phyloP scores from a whole-genome alignment of 2,329 filamentous ascomycete genomes.

The Hymenoscyphus albidus region DNA sequence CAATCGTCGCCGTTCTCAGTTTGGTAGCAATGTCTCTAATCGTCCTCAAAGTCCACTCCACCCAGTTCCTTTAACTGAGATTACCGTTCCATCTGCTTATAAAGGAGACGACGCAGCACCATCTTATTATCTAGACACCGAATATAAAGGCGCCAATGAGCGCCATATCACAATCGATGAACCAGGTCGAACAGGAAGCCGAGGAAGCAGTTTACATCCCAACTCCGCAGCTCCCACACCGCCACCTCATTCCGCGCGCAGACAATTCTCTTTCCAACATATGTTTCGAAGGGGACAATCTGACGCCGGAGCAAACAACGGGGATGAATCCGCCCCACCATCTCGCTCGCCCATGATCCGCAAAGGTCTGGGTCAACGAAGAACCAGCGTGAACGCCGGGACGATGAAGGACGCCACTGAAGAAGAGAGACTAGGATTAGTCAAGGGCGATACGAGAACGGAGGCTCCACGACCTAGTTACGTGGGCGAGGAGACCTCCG shows the following conservation, averaged over 20 bases:
- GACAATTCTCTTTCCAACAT: conserved; percentile 91
- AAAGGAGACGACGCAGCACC: conserved; percentile 38
- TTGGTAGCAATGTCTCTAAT: conserved; percentile 31
- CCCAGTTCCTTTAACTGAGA: conserved; percentile 60
- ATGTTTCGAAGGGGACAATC: conserved; percentile 52
- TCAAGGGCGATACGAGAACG: conserved; percentile 62
- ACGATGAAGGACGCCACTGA: conserved; percentile 61
- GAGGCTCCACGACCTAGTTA: conserved; percentile 21
- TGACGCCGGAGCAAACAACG: conserved; percentile 8
- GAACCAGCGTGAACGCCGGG: conserved; percentile 35
- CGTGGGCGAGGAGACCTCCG: conserved; percentile 20
- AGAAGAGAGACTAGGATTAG: conserved; percentile 77
- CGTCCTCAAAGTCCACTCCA: conserved; percentile 51
- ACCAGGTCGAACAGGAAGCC: conserved; percentile 18
- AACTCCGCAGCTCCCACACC: conserved; percentile 47
- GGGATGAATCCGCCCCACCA: conserved; percentile 23
- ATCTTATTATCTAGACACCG: conserved; percentile 38
- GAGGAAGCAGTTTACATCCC: conserved; percentile 25
- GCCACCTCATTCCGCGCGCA: conserved; percentile 57
- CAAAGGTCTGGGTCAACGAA: conserved; percentile 38
- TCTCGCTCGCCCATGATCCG: conserved; percentile 36
- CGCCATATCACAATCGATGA: conserved; percentile 47
- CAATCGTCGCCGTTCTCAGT: conserved; percentile 20
- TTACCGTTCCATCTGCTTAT: conserved; percentile 44
- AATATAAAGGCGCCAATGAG: conserved; percentile 39